Evolutionary conservation across 371 early-diverging fungal species (phyloP).

Genomic region (Smittium culicis): DNA sequence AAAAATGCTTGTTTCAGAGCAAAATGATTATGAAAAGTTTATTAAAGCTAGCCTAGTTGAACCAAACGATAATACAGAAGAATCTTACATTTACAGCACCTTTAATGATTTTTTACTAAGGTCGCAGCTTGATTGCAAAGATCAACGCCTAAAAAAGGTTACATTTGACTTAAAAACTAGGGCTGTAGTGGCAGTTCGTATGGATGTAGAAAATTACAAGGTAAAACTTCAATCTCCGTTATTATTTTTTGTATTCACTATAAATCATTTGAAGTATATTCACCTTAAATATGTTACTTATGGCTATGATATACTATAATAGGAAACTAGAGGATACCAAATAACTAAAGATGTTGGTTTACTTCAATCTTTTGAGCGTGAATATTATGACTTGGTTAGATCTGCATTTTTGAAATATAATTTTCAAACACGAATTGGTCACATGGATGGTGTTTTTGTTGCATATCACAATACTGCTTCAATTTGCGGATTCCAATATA

Average conservation of each 20-base stretch:
- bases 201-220: conserved; percentile 61
- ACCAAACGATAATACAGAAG: background rate
- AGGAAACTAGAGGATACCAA: conserved; percentile 25
- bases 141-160: conserved; percentile 52
- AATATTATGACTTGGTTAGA: conserved; percentile 87
- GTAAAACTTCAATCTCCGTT: conserved; percentile 22
- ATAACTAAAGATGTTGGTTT: conserved; percentile 39
- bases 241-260: conserved; percentile 11
- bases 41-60: conserved; percentile 37
- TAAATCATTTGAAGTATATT: background rate
- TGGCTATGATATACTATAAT: background rate
- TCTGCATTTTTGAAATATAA: conserved; percentile 76
- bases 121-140: conserved; percentile 81
- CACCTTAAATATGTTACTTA: background rate
- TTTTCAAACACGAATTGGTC: conserved; percentile 86
- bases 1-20: conserved; percentile 54
- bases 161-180: conserved; percentile 92
- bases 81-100: conserved; percentile 28
- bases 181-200: conserved; percentile 67
- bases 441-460: conserved; percentile 93
- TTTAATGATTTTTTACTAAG: conserved; percentile 57
- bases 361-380: conserved; percentile 73
- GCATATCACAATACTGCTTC: conserved; percentile 81
- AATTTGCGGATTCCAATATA: conserved; percentile 92
- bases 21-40: conserved; percentile 47